These are phyloP conservation scores for Colletotrichum sp. DNA, from an alignment of 2,329 filamentous ascomycete genomes.

Conservation along the genomic window DNA sequence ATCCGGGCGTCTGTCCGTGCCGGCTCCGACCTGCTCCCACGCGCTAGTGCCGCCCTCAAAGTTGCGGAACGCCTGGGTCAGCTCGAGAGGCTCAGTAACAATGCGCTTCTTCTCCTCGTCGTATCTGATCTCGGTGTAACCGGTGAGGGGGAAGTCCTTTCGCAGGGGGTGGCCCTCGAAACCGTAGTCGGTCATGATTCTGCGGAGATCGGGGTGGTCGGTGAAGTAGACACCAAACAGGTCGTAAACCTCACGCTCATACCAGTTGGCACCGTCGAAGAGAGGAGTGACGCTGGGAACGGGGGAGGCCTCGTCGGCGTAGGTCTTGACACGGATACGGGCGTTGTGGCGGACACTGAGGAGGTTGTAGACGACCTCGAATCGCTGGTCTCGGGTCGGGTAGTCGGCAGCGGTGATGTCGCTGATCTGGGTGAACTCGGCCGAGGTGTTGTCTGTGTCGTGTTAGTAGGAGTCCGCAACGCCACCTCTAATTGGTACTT, in stretches of 20 bases:
- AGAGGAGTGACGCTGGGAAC: conserved; percentile 87
- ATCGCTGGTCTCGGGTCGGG: conserved; percentile 92
- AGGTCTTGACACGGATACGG: conserved; percentile 97
- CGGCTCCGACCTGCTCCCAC: conserved; percentile 71
- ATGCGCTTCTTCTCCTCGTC: conserved; percentile 99
- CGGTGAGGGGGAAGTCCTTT: conserved; percentile 97
- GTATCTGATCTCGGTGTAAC: conserved; percentile 97
- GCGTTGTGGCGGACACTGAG: conserved; percentile 96
- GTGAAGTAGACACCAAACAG: conserved; percentile 97
- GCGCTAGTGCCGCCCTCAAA: conserved; percentile 87
- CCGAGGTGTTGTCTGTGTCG: conserved; percentile 82
- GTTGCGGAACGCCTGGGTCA: conserved; percentile 98
- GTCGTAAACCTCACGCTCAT: conserved; percentile 97
- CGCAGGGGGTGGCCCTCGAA: conserved; percentile 97
- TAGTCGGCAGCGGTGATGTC: conserved; percentile 96
- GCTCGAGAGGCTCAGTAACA: conserved; percentile 94
- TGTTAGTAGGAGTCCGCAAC: neutral
- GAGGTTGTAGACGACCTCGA: conserved; percentile 98
- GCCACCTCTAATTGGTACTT: conserved; percentile 15
- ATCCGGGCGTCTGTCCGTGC: conserved; percentile 81
- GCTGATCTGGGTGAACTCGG: conserved; percentile 93
- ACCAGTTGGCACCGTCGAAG: conserved; percentile 98
- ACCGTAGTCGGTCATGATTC: conserved; percentile 99
- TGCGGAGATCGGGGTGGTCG: conserved; percentile 90
- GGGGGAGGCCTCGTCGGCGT: conserved; percentile 93